These are phyloP conservation scores for Mortierella antarctica DNA, from an alignment of 192 early-diverging fungal species.

Conservation along the genomic window DNA sequence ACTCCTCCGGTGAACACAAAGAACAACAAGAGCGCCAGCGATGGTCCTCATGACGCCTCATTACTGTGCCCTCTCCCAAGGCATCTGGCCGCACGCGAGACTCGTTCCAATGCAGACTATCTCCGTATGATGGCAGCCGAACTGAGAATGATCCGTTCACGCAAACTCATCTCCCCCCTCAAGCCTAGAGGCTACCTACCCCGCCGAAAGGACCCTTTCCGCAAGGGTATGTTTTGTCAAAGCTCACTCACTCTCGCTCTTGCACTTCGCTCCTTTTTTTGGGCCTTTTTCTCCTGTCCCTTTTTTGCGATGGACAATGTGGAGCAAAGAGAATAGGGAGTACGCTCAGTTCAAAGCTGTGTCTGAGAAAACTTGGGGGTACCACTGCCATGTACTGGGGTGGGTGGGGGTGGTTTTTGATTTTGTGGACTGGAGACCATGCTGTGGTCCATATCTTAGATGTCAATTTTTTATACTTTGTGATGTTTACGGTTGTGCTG, in stretches of 20 bases:
- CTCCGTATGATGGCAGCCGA: conserved; percentile 63
- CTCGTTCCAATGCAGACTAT: conserved; percentile 59
- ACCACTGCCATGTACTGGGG: no score
- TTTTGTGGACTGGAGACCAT: no score
- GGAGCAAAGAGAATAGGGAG: no score
- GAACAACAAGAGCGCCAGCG: not conserved
- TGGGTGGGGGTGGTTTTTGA: no score
- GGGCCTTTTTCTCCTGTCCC: not conserved
- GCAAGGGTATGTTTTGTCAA: conserved; percentile 19
- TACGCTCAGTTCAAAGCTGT: no score
- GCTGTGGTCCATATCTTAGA: no score
- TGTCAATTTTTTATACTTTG: no score
- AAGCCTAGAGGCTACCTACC: conserved; percentile 57
- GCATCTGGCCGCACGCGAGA: conserved; percentile 44
- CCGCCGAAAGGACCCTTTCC: conserved; percentile 54
- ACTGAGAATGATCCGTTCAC: conserved; percentile 62
- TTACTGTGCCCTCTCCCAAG: conserved; percentile 34
- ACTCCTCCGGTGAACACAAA: conserved; percentile 20
- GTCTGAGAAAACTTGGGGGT: no score
- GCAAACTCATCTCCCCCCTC: conserved; percentile 59
- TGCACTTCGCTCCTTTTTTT: not conserved
- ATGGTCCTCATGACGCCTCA: conserved; percentile 1
- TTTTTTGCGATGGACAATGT: no score
- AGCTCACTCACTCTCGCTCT: not conserved
- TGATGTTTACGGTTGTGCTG: no score